Evolutionary conservation across 2,329 filamentous ascomycete species (phyloP).

Genomic region (Cercospora citrullina): DNA sequence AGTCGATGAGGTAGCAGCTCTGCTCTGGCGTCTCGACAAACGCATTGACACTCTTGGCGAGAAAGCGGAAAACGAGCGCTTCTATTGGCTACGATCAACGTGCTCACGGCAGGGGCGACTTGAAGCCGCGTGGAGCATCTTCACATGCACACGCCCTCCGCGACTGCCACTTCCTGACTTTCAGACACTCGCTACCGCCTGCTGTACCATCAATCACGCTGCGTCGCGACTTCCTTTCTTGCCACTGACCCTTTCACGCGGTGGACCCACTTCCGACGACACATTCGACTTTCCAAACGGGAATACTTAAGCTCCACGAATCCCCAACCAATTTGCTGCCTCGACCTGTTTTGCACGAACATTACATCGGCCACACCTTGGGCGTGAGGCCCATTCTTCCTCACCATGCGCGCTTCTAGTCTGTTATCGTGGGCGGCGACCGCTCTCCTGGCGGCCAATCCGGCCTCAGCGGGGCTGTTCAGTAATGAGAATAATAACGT

Average conservation of each 20-base stretch:
- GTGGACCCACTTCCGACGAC: neutral
- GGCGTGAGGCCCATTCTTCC: constrained; percentile 9
- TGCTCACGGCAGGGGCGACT: neutral
- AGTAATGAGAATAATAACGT: constrained; percentile 7
- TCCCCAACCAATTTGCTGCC: neutral
- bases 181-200: constrained; percentile 6
- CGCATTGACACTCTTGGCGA: constrained; percentile 14
- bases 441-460: constrained; percentile 28
- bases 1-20: constrained; percentile 12
- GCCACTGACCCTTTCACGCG: neutral
- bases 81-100: constrained; percentile 2
- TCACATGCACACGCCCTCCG: neutral
- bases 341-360: neutral
- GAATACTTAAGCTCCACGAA: constrained; percentile 4
- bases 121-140: constrained; percentile 10
- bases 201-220: neutral
- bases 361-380: neutral
- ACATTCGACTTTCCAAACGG: neutral
- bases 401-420: constrained; percentile 35
- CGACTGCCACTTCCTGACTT: neutral
- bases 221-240: neutral
- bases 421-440: constrained; percentile 35
- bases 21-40: neutral
- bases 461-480: constrained; percentile 21
- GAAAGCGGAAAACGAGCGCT: neutral